Base-by-base conservation (phyloP, 352 stramenopile species). In the Pythium rishiriense region DNA sequence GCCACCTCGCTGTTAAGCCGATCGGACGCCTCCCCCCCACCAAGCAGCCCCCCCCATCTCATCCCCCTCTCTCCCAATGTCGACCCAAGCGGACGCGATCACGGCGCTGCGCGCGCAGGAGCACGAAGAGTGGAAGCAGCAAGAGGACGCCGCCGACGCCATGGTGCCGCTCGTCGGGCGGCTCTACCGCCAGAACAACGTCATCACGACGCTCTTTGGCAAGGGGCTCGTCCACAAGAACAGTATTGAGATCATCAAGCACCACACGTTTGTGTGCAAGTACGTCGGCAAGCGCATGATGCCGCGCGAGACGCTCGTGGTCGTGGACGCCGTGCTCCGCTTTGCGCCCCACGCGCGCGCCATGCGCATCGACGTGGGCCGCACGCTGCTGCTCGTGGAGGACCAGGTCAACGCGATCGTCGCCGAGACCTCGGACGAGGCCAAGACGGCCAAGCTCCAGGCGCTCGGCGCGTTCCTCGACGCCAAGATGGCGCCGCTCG, bases 201-300 rank as follows among this genome's bases (percentile, higher is more conserved):
- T 91, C 28, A 83, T 95, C 69, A 85, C 72, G 64, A 86, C 89
- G 62, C 74, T 93, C 49, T 95, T 93, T 59, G 82, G 79, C 79
- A 93, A 93, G 61, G 83, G 83, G 0, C 79, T 91, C 60, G 83
- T 93, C 42, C 86, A 93, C 76, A 91, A 93, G 67, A 91, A 90
- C 75, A 88, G 78, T 66, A 87, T 93, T 49, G 86, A 95, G 29
- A 70, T 93, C 70, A 90, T 93, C 59, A 88, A 88, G 68, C 70
- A 85, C 50, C 86, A 95, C 74, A 82, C 78, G 59, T 95, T 82
- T 53, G 86, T 92, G 21, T 91, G 82, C 75, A 90, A 93, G 74
- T 91, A 95, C 70, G 79, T 93, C 56, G 84, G 85, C 64, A 88
- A 90, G 70, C 59, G 69, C 58, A 89, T 95, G 73, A 73, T 78